Evolutionary conservation across 2,329 filamentous ascomycete species (phyloP), one percentile per base, ranked within the genome.

Genomic region (Endocalyx cinctus): DNA sequence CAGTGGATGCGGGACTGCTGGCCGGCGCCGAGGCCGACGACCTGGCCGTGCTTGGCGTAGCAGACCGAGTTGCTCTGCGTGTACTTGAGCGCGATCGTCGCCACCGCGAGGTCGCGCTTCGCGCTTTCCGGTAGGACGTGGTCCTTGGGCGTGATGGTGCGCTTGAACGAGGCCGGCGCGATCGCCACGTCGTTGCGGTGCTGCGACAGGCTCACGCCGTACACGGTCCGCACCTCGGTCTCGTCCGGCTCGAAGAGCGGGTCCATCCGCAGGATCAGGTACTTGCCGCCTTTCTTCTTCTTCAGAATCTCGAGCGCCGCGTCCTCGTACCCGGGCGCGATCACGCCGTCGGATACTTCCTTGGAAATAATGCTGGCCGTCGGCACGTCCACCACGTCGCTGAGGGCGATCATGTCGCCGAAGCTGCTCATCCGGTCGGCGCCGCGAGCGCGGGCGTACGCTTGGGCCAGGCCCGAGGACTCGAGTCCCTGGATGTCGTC

Each of bases 361-460:
- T 90, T 87, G 42, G 87, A 89, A 68, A 98, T 96, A 65, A 98
- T 96, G 72, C 87, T 94, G 37, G 92, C 92, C 3, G 92, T 98
- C 25, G 88, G 80, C 1, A 94, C 74, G 60, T 98, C 92, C 37
- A 96, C 89, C 35, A 87, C 67, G 57, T 94, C 85, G 46, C 87
- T 94, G 19, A 97, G 78, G 26, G 90, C 92, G 58, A 97, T 94
- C 60, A 97, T 76, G 62, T 98, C 92, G 45, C 92, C 92, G 57
- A 97, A 98, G 69, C 87, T 94, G 64, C 88, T 95, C 92, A 97
- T 97, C 52, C 92, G 86, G 68, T 98, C 92, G 30, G 92, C 89
- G 46, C 92, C 92, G 56, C 92, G 82, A 35, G 92, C 92, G 58
- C 92, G 86, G 38, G 92, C 90, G 56, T 98, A 98, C 25, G 92